Evolutionary conservation across 495 filamentous ascomycete species (phyloP).

Genomic region (Jackrogersella multiformis): DNA sequence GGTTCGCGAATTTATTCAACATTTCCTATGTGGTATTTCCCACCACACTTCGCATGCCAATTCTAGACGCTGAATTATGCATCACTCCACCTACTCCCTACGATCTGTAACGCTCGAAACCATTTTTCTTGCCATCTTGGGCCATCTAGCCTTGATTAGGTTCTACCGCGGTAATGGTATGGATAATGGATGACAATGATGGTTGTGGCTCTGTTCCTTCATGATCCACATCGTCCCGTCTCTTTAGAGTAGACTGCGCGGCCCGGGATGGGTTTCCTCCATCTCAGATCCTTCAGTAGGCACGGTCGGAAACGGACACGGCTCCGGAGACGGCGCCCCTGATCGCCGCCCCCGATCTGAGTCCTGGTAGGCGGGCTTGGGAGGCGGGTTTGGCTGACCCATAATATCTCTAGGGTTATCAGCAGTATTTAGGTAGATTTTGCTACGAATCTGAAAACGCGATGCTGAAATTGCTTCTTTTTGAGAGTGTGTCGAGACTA

Average conservation of each 20-base stretch:
- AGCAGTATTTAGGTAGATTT: neutral
- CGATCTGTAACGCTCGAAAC: neutral
- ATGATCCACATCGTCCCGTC: neutral
- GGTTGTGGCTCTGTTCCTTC: neutral
- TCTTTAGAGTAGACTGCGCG: neutral
- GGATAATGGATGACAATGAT: neutral
- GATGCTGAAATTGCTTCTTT: neutral
- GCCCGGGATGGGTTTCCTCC: neutral
- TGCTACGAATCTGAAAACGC: neutral
- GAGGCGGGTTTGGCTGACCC: neutral
- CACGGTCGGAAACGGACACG: conserved; percentile 8
- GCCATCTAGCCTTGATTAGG: neutral
- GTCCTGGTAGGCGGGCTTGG: neutral
- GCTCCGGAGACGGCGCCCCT: conserved; percentile 35
- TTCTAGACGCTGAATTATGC: neutral
- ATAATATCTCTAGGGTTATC: neutral
- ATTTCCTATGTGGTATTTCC: neutral
- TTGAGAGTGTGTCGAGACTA: neutral
- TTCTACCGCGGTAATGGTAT: neutral
- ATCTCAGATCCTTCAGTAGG: neutral
- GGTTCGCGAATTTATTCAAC: neutral
- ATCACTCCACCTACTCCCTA: neutral
- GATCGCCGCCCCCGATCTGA: conserved; percentile 25
- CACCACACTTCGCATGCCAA: neutral
- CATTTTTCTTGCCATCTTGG: neutral